Evolutionary conservation across 2,329 filamentous ascomycete species (phyloP), one percentile per base, ranked within the genome.

Genomic region (Aspergillus spinulosporus): DNA sequence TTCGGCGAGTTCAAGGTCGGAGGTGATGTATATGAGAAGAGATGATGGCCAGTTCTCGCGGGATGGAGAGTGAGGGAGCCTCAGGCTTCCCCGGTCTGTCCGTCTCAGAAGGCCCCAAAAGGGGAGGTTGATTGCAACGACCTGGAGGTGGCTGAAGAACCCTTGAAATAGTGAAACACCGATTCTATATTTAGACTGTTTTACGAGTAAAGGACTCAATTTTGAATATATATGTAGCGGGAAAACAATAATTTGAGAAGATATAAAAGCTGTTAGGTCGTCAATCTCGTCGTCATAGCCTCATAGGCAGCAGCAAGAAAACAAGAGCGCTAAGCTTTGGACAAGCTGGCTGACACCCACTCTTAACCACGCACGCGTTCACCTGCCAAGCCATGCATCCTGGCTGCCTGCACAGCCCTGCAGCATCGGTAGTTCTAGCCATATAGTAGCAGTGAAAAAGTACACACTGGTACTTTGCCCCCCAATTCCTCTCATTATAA

Each of bases 251-350:
- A 37, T 4, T 11, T 37, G n/a, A 12, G 11, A 37, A 21, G 21
- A 12, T 12, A 37, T 37, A 37, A 37, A 37, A 26, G 21, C 21
- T 21, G 21, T 21, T 21, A 21, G 21, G 21, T 21, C 21, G 21
- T 21, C 21, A 21, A 21, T 21, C 21, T 21, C 21, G 21, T 21
- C 21, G 21, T 21, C 21, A 21, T 21, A 21, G 21, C 21, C 8
- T 28, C 29, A n/a, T 14, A 51, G 45, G 42, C 49, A 48, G 21
- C 37, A 43, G 36, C 28, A 46, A 34, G 21, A 21, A 47, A 46
- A 48, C 53, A 55, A 55, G 53, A 55, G 31, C 21, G 57, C 59
- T 52, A 62, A 61, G 61, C 59, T 62, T 62, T 58, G 44, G 39
- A 49, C 50, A 61, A 61, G 59, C 55, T 44, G 48, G 14, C 21